Evolutionary conservation across 441 rosid genomes (phyloP), one percentile per base, ranked within the genome.

Genomic region (Lepidium campestre): DNA sequence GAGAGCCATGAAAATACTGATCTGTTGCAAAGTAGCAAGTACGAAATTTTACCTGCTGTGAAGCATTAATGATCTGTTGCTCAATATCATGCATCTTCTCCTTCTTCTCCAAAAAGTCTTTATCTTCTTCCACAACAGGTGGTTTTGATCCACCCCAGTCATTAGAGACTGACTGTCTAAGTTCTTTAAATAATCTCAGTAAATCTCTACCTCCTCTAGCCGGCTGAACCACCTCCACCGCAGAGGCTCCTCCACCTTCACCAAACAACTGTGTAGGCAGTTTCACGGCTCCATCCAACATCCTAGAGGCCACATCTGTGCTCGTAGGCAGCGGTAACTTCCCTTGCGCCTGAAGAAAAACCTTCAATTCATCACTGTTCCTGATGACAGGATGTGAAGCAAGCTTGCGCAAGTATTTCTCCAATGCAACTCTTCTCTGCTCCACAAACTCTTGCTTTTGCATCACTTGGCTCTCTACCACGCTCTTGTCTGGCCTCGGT

Each of bases 361-460:
- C 80, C 79, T 68, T 89, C 72, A 91, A 52, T 55, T 89, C 94
- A 49, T 91, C 92, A 44, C 94, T 91, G 62, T 65, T 79, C 76
- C 78, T 75, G 9, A 91, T 84, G 25, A 91, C 70, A 0, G 90
- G 94, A 78, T 89, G 97, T 4, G 72, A 76, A 10, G 70, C 85
- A 11, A 91, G 81, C 73, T 86, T 79, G 49, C 83, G 81, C 77
- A 91, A 49, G 67, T 87, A 91, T 68, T 83, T 91, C 88, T 89
- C 94, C 73, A 91, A 78, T 1, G 89, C 85, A 52, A 87, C 73
- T 71, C 90, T 79, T 72, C 94, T 84, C 74, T 88, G 96, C 77
- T 91, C 96, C 17, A 91, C 93, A 14, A 91, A 91, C 57, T 88
- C 93, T 85, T 85, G 93, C 70, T 89, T 91, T 52, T 89, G 94